Percentiles rank a stretch among this genome's conserved stretches.
These are phyloP conservation scores for Cladosporium sp. DNA, from an alignment of 2,329 filamentous ascomycete genomes.

Conservation along the genomic window DNA sequence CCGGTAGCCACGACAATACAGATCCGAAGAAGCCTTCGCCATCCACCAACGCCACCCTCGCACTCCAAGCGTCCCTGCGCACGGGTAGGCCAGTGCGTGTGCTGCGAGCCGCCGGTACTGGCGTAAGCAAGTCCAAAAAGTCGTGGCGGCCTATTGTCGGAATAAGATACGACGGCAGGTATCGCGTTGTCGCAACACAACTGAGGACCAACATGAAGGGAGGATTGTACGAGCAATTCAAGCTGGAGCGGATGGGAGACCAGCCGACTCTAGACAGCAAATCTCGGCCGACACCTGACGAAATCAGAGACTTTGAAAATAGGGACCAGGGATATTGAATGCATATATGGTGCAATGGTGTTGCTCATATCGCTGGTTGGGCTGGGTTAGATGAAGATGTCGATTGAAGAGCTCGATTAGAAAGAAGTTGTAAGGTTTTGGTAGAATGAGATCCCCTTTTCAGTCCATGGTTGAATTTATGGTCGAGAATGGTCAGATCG, in stretches of 20 bases:
- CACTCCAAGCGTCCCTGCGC: slow-evolving; percentile 17
- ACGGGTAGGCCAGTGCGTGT: slow-evolving; percentile 20
- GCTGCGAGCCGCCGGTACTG: slow-evolving; percentile 15
- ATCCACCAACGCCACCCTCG: slow-evolving; percentile 16
- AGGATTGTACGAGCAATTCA: slow-evolving; percentile 27
- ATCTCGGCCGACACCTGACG: slow-evolving; percentile 16
- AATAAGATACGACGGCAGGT: slow-evolving; percentile 26
- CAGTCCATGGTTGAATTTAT: too few species aligned
- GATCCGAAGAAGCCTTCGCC: slow-evolving; percentile 18
- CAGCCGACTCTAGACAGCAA: slow-evolving; percentile 14
- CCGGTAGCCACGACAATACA: slow-evolving; percentile 21
- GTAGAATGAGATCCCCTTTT: too few species aligned
- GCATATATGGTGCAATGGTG: background rate
- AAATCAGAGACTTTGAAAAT: slow-evolving; percentile 18
- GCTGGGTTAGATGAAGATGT: too few species aligned
- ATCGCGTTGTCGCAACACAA: slow-evolving; percentile 15
- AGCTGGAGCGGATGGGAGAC: slow-evolving; percentile 17
- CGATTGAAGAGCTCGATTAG: too few species aligned
- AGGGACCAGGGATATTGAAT: slow-evolving; percentile 17
- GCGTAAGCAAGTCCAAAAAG: slow-evolving; percentile 1
- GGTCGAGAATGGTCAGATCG: too few species aligned
- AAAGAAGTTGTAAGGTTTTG: too few species aligned
- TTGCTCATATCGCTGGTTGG: background rate
- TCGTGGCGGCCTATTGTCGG: slow-evolving; percentile 11
- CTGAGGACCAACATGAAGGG: slow-evolving; percentile 20